Evolutionary conservation across 306 rosid species (phyloP).

Genomic region (Canavalia gladiata): DNA sequence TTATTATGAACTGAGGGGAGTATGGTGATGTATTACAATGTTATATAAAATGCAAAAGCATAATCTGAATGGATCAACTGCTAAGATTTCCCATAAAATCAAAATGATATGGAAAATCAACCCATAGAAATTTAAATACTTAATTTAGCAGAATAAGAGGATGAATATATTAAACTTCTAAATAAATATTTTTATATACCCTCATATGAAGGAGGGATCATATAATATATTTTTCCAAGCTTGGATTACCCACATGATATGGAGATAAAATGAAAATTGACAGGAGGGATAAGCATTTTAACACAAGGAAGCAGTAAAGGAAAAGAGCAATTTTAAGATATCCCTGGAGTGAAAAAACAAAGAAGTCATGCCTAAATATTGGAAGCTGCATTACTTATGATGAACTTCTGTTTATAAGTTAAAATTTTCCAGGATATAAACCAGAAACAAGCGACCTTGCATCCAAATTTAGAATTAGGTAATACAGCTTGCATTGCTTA

Average conservation of each 20-base stretch:
- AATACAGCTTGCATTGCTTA: constrained; percentile 17
- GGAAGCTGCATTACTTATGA: constrained; percentile 29
- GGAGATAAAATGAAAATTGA: constrained; percentile 26
- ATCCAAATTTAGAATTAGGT: constrained; percentile 28
- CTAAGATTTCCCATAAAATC: constrained; percentile 8
- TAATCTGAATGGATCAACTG: constrained; percentile 2
- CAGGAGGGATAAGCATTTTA: constrained; percentile 15
- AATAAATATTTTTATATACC: constrained; percentile 28
- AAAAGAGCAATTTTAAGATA: constrained; percentile 18
- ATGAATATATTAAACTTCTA: constrained; percentile 16
- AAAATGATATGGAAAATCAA: constrained; percentile 31
- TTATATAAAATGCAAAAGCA: too few relatives aligned
- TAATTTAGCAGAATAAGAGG: constrained; percentile 4
- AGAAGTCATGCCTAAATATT: constrained; percentile 30
- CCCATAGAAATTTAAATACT: not conserved
- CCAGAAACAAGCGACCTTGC: constrained; percentile 37
- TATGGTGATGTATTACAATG: too few relatives aligned
- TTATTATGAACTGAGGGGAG: too few relatives aligned
- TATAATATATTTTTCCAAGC: not conserved
- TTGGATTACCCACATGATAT: constrained; percentile 3
- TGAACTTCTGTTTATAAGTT: constrained; percentile 14
- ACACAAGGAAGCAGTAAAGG: not conserved
- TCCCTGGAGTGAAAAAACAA: not conserved
- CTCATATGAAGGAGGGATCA: constrained; percentile 22
- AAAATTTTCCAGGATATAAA: constrained; percentile 7